These are phyloP conservation scores for Monilinia polystroma DNA, from an alignment of 2,329 filamentous ascomycete genomes.

Conservation along the genomic window DNA sequence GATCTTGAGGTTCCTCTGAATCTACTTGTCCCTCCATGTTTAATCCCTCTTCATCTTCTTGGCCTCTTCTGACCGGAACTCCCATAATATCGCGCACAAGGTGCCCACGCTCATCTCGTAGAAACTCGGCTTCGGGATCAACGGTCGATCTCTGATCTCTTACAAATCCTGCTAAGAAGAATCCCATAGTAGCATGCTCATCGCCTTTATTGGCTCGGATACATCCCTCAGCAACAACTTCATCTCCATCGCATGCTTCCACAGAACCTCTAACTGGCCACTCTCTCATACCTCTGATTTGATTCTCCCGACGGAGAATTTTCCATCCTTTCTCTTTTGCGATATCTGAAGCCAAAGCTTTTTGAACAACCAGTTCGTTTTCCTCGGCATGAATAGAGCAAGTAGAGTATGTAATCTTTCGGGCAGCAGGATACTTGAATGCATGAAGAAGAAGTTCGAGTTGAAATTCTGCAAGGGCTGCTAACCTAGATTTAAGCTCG, in stretches of 20 bases:
- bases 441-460: constrained; percentile 79
- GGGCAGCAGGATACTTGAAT: constrained; percentile 73
- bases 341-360: constrained; percentile 65
- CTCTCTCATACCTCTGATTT: constrained; percentile 70
- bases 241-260: constrained; percentile 50
- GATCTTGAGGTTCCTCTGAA: not conserved
- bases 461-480: constrained; percentile 78
- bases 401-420: constrained; percentile 84
- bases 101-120: constrained; percentile 54
- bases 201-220: constrained; percentile 81
- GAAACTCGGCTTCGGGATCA: constrained; percentile 27
- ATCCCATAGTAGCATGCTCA: constrained; percentile 84
- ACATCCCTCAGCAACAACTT: constrained; percentile 67
- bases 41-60: constrained; percentile 28
- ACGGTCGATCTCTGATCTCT: constrained; percentile 41
- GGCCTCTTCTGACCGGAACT: constrained; percentile 41
- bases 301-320: constrained; percentile 67
- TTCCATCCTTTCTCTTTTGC: constrained; percentile 72
- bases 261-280: constrained; percentile 67
- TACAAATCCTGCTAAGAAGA: constrained; percentile 89
- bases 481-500: constrained; percentile 63
- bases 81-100: constrained; percentile 47
- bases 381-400: constrained; percentile 86
- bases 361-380: constrained; percentile 81
- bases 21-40: constrained; percentile 21